Conservation (phyloP, 331 rosid species). For the Quercus phellos region DNA sequence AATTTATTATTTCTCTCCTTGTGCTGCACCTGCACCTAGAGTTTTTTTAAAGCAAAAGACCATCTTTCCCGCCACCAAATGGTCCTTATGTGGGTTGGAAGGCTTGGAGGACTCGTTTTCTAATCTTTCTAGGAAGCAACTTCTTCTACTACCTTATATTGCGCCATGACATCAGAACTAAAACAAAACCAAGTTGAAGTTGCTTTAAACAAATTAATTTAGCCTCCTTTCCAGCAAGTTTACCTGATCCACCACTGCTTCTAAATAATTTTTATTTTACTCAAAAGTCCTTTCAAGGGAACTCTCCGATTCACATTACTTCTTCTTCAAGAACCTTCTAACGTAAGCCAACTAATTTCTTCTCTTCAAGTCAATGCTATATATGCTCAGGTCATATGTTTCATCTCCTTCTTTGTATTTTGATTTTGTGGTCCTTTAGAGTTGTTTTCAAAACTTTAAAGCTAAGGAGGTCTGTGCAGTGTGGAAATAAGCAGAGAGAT, state of each 20-base stretch:
- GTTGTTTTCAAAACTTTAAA: neutral
- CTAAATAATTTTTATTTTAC: neutral
- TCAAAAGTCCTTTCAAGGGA: neutral
- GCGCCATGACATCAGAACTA: no score
- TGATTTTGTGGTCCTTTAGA: neutral
- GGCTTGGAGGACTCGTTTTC: neutral
- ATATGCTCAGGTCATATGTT: neutral
- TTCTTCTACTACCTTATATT: neutral
- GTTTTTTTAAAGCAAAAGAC: neutral
- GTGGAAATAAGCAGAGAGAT: neutral
- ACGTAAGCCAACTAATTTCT: neutral
- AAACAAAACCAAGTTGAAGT: neutral
- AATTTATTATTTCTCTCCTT: neutral
- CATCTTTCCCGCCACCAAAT: neutral
- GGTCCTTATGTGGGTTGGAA: neutral
- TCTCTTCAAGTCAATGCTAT: neutral
- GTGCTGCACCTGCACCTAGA: neutral
- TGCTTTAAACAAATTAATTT: neutral
- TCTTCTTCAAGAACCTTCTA: neutral
- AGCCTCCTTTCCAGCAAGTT: neutral
- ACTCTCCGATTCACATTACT: conserved; percentile 1
- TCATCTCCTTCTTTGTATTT: neutral
- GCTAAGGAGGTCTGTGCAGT: neutral
- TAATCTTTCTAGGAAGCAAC: neutral
- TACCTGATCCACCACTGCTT: conserved; percentile 22